A percentile compares a stretch with the other conserved stretches of the same genome.
Evolutionary conservation across 495 filamentous ascomycete genomes (phyloP).

Genomic region (Opeltia flavorubescens): DNA sequence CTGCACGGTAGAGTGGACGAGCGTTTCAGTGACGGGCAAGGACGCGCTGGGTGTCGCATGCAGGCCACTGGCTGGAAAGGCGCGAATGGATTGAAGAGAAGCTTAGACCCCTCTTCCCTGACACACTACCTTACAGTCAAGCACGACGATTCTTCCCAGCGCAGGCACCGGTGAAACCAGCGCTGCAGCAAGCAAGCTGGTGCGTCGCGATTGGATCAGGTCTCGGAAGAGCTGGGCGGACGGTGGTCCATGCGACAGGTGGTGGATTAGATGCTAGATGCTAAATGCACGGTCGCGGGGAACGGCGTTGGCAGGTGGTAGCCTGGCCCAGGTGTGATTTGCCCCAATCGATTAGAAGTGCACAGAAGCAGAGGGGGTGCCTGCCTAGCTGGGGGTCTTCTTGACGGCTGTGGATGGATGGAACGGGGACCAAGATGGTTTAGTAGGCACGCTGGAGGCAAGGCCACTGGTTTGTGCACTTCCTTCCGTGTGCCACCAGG

Average conservation of each 20-base stretch:
- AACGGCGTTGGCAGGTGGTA: slow-evolving; percentile 4
- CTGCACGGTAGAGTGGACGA: not conserved
- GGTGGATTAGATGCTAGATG: not conserved
- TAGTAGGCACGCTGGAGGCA: not conserved
- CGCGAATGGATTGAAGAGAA: slow-evolving; percentile 13
- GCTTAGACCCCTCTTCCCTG: slow-evolving; percentile 17
- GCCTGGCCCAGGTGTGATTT: slow-evolving; percentile 5
- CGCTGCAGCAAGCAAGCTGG: slow-evolving; percentile 11
- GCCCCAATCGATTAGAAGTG: slow-evolving; percentile 10
- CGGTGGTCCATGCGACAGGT: slow-evolving; percentile 12
- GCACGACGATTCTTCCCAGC: not conserved
- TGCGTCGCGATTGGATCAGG: not conserved
- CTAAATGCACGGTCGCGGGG: slow-evolving; percentile 15
- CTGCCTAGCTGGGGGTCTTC: not conserved
- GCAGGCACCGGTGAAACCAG: slow-evolving; percentile 8
- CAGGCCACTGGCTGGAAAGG: slow-evolving; percentile 4
- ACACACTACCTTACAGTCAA: slow-evolving; percentile 12
- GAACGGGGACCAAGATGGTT: slow-evolving; percentile 3
- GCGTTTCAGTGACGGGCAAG: slow-evolving; percentile 1
- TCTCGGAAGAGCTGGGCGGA: slow-evolving; percentile 1
- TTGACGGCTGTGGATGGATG: not conserved
- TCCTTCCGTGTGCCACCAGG: slow-evolving; percentile 1
- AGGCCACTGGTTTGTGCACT: not conserved
- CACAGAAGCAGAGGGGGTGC: not conserved
- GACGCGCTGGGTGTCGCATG: slow-evolving; percentile 18